Percentiles rank a stretch among this genome's conserved stretches.
These are phyloP conservation scores for Hydnum rufescens DNA, from an alignment of 768 basidiomycete genomes.

Conservation along the genomic window DNA sequence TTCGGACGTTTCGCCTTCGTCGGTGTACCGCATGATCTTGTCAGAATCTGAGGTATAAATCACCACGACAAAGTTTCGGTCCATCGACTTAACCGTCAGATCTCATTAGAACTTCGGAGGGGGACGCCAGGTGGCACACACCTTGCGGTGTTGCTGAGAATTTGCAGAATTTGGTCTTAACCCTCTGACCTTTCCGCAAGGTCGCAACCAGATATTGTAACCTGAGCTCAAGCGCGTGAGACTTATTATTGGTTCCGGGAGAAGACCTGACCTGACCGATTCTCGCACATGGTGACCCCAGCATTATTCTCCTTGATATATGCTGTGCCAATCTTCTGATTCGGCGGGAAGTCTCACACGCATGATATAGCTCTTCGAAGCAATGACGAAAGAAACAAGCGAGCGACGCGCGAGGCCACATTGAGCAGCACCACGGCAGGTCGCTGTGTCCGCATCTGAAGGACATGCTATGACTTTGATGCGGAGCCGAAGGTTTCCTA, in stretches of 20 bases:
- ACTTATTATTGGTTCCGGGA: too few relatives aligned
- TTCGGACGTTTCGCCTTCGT: slow-evolving; percentile 26
- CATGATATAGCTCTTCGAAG: slow-evolving; percentile 71
- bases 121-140: too few relatives aligned
- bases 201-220: slow-evolving; percentile 77
- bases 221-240: too few relatives aligned
- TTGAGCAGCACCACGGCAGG: slow-evolving; percentile 68
- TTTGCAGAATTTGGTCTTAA: slow-evolving; percentile 61
- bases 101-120: not conserved
- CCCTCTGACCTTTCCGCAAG: slow-evolving; percentile 63
- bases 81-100: not conserved
- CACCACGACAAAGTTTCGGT: slow-evolving; percentile 59
- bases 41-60: slow-evolving; percentile 57
- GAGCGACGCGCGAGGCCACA: slow-evolving; percentile 61
- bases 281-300: slow-evolving; percentile 63
- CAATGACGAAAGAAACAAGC: slow-evolving; percentile 64
- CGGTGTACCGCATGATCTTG: slow-evolving; percentile 59
- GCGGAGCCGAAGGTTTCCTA: slow-evolving; percentile 43
- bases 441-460: slow-evolving; percentile 73
- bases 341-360: slow-evolving; percentile 83
- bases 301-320: slow-evolving; percentile 66
- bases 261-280: too few relatives aligned
- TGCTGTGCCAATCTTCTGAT: slow-evolving; percentile 60
- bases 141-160: slow-evolving; percentile 26
- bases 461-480: slow-evolving; percentile 67